Evolutionary conservation across 306 rosid species (phyloP).

Genomic region (Dryas octopetala): DNA sequence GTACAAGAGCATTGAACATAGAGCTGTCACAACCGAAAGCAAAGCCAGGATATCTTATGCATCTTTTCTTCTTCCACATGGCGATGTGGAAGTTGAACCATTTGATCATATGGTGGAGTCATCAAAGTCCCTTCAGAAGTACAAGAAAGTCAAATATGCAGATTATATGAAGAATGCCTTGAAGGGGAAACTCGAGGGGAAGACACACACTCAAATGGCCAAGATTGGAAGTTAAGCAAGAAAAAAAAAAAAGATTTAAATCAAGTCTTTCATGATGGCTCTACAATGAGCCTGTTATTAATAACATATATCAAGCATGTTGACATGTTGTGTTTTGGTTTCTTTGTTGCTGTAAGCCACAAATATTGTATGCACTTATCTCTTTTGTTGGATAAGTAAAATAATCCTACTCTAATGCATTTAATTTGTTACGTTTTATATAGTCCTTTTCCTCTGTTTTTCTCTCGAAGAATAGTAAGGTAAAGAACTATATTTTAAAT

Average conservation of each 20-base stretch:
- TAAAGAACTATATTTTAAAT: no score
- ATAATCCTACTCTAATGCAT: no score
- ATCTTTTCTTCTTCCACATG: slow-evolving; percentile 25
- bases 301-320: no score
- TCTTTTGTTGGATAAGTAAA: no score
- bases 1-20: slow-evolving; percentile 50
- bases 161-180: slow-evolving; percentile 31
- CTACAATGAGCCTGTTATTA: no score
- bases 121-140: slow-evolving; percentile 21
- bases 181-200: slow-evolving; percentile 36
- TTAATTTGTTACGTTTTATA: no score
- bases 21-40: slow-evolving; percentile 34
- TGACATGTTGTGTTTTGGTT: no score
- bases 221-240: background rate
- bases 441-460: no score
- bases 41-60: slow-evolving; percentile 31
- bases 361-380: no score
- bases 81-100: slow-evolving; percentile 38
- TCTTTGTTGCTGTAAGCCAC: no score
- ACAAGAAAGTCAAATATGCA: slow-evolving; percentile 36
- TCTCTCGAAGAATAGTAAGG: no score
- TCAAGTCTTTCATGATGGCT: background rate
- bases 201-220: slow-evolving; percentile 28
- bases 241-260: background rate
- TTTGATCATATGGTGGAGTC: slow-evolving; percentile 28